Evolutionary conservation across 805 yeast species (phyloP), one percentile per base, ranked within the genome.

Genomic region (Saccharomycopsis sp.): DNA sequence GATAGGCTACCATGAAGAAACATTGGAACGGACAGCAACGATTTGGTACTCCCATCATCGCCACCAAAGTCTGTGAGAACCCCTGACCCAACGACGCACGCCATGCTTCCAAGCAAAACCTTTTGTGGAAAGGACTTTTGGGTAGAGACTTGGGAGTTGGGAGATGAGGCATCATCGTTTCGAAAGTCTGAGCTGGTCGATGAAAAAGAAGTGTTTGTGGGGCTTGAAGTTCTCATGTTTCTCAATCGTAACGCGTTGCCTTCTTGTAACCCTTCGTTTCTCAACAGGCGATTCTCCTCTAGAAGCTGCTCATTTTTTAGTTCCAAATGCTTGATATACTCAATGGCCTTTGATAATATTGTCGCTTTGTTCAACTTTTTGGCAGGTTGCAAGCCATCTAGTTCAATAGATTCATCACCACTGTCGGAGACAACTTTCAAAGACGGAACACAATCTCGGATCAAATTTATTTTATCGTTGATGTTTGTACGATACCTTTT

Each of bases 321-420:
- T 49, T 82, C 87, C 56, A 82, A 64, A 57, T 81, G 88, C 49
- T 71, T 73, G 48, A 82, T 81, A 53, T 82, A 82, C 56, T 82
- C 92, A 3, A 82, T 75, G 1, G 89, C 84, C 52, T 82, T 82
- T 20, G 81, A 65, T 45, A 82, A 62, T 36, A 82, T 80, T 12
- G 83, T 75, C 2, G 89, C 92, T 55, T 82, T 82, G 58, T 81
- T 82, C 48, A 82, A 63, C 51, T 82, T 82, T 48, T 73, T 69
- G 3, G 94, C 89, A 0, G 89, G 88, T 36, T 74, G 71, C 43
- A 82, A 64, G 2, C 89, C 89, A 55, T 82, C 89, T 52, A 82
- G 61, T 48, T 75, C 55, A 71, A 36, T 55, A 50, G 15, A 12
- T 33, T 60, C 67, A 32, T 67, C 80, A 49, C 75, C 81, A 43